phyloP scores from a whole-genome alignment of 805 yeast genomes.

The Sugiyamaella floridensis region DNA sequence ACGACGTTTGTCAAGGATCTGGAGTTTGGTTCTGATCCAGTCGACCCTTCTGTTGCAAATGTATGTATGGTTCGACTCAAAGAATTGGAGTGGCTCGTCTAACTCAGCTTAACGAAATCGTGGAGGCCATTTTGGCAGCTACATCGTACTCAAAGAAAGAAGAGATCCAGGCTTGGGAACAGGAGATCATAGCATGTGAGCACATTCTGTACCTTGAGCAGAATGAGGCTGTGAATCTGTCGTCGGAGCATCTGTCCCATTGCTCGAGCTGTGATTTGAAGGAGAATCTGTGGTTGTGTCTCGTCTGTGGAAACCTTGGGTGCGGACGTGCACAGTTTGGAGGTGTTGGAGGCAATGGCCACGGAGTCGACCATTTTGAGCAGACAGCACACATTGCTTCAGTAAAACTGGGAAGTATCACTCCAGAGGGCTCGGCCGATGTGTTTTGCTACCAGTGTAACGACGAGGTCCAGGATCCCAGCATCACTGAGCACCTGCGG shows the following conservation, averaged over 20 bases:
- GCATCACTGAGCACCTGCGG: constrained; percentile 40
- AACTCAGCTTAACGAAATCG: constrained; percentile 28
- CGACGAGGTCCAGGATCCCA: constrained; percentile 79
- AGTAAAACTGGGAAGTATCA: constrained; percentile 82
- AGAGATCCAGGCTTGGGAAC: constrained; percentile 88
- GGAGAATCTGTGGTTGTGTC: constrained; percentile 87
- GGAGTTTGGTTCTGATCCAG: constrained; percentile 22
- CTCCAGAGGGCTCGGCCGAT: constrained; percentile 67
- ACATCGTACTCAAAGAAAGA: constrained; percentile 54
- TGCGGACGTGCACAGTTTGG: constrained; percentile 96
- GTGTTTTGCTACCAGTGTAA: constrained; percentile 83
- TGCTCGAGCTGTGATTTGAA: constrained; percentile 41
- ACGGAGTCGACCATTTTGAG: constrained; percentile 71
- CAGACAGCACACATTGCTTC: constrained; percentile 66
- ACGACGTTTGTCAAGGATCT: constrained; percentile 37
- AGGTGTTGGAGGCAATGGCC: constrained; percentile 88
- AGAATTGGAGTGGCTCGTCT: constrained; percentile 27
- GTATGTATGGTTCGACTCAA: constrained; percentile 2
- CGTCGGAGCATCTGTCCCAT: constrained; percentile 18
- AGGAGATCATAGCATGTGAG: constrained; percentile 71
- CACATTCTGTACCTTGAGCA: constrained; percentile 59
- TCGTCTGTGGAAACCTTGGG: constrained; percentile 83
- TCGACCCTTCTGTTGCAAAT: constrained; percentile 8
- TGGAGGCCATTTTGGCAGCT: constrained; percentile 44
- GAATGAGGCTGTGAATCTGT: constrained; percentile 9